Evolutionary conservation across 1,284 basidiomycete genomes (phyloP), one percentile per base, ranked within the genome.

Genomic region (Trametes polyzona): DNA sequence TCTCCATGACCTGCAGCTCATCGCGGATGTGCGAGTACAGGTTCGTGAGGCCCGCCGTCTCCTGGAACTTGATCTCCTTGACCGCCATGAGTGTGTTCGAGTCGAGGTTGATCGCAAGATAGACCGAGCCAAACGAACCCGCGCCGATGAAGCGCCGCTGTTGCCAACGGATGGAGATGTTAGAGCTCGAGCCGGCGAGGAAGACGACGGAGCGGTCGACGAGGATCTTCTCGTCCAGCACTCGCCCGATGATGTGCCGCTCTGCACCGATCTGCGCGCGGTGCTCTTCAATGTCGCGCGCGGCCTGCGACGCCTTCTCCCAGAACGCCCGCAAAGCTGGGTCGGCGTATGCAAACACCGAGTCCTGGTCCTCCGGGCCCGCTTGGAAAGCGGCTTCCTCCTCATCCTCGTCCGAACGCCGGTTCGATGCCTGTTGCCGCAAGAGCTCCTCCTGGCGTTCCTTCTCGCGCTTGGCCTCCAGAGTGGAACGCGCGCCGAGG

Each of bases 61-160:
- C 97, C 71, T 98, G 95, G 73, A 98, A 97, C 58, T 96, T 93
- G 72, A 99, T 96, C 78, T 99, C 97, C 77, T 99, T 99, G 69
- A 99, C 97, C 4, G 97, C 97, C 95, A 99, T 98, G 56, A 98
- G 87, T 33, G 93, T 92, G 47, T 96, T 95, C 1, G 94, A 92
- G 71, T 99, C 97, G 57, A 99, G 83, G 71, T 99, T 99, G 75
- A 99, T 93, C 19, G 96, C 97, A 39, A 95, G 83, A 73, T 99
- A 99, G n/a, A 99, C 97, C 11, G 91, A 94, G 19, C 96, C 96
- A 70, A 98, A 98, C 9, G 97, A 96, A 21, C 97, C 97, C 30
- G 95, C 90, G 47, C 97, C 97, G 66, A 99, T 98, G 75, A 98
- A 98, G 52, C 92, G 88, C 30, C 96, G 96, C 74, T 99, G 97